Base-by-base conservation (phyloP, 805 yeast species). In the Tetrapisispora namnaoensis region DNA sequence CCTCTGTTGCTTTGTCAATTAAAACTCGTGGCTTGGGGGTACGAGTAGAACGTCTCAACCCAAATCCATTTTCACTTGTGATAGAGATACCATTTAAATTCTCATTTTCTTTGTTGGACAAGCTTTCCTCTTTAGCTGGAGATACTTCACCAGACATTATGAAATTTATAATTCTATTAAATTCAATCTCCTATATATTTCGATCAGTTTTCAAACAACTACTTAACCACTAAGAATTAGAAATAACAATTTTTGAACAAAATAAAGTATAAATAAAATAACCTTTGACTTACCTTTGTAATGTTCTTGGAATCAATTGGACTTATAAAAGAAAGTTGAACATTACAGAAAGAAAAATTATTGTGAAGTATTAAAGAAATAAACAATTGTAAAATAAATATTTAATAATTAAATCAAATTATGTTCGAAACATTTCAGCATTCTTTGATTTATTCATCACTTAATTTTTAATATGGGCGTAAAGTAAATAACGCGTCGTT, bases 11-110 rank as follows among this genome's bases (percentile, higher is more conserved):
- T 16, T 34, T 35, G n/a, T 46, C 48, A 24, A 40, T 28, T 17
- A 40, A 40, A 4, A 40, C 20, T 24, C 34, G 39, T 22, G 44
- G 24, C 48, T 57, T 59, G 35, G 60, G 55, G 10, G 57, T 57
- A 51, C 65, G 59, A 22, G 52, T 50, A 10, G 63, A 59, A 50
- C 63, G 56, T 49, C 65, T 56, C 16, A 59, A 49, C 27, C 53
- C 54, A 7, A 45, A 21, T 30, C 14, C 22, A 21, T 18, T 28
- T 4, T 30, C 44, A 17, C 28, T 17, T 3, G 32, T 5, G 3
- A 34, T 34, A 11, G 36, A 35, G 6, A 30, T 4, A 21, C 11
- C 22, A 14, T 17, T 27, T 18, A 24, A 11, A 38, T 38, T 20
- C n/a, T 38, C 42, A 22, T 38, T 38, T 22, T 38, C 42, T 21